A percentile compares a stretch with the other conserved stretches of the same genome.
phyloP scores from a whole-genome alignment of 306 rosid species.

The Rosa multiflora region DNA sequence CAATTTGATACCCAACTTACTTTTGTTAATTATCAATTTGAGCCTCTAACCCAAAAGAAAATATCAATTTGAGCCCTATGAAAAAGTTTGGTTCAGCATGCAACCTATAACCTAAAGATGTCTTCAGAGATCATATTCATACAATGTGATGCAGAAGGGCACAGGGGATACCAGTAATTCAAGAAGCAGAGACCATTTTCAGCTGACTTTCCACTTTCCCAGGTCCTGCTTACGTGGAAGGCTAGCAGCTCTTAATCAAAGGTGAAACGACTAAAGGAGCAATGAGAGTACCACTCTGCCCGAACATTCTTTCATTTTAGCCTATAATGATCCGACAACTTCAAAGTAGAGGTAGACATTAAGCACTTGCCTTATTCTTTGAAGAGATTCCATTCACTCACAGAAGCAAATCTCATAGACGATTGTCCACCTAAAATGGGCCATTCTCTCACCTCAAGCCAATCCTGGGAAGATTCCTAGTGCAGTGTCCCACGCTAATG shows the following conservation, averaged over 20 bases:
- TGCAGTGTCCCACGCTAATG: neutral
- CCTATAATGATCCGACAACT: neutral
- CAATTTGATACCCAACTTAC: neutral
- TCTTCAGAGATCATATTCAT: neutral
- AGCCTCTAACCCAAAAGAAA: neutral
- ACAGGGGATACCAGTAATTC: neutral
- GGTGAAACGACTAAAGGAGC: neutral
- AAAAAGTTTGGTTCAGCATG: neutral
- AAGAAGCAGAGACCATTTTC: constrained; percentile 4
- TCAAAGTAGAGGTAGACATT: neutral
- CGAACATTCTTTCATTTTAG: too few species aligned
- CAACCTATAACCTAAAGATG: neutral
- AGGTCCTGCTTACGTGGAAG: neutral
- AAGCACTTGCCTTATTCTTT: neutral
- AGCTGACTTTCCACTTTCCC: neutral
- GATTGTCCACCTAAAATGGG: neutral
- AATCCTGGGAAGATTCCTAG: neutral
- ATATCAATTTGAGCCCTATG: neutral
- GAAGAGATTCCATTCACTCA: neutral
- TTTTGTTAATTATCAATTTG: neutral
- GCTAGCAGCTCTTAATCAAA: neutral
- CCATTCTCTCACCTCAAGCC: neutral
- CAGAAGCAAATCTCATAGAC: neutral
- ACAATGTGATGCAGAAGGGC: neutral
- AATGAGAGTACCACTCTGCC: neutral